Conservation (phyloP, 805 yeast genomes). For the Candida coquimbonensis region DNA sequence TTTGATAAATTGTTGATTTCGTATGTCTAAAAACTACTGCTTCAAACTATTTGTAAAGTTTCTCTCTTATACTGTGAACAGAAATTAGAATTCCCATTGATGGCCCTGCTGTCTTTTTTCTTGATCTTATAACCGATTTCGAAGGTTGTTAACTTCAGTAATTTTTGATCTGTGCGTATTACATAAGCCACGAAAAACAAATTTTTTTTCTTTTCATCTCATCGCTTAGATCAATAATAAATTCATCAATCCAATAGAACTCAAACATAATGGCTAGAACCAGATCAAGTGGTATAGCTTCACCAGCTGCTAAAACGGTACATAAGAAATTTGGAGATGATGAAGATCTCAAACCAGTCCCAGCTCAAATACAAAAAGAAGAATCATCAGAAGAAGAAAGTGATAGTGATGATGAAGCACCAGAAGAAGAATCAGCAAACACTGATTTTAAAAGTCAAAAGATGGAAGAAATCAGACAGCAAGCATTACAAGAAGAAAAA, state of each 20-base stretch:
- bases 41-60: too few relatives aligned
- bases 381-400: slow-evolving; percentile 14
- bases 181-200: too few relatives aligned
- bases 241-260: not conserved
- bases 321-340: slow-evolving; percentile 19
- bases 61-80: too few relatives aligned
- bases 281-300: not conserved
- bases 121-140: too few relatives aligned
- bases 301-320: not conserved
- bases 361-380: slow-evolving; percentile 9
- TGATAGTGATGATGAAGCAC: slow-evolving; percentile 37
- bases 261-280: not conserved
- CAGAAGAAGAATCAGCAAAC: slow-evolving; percentile 39
- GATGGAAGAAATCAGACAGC: slow-evolving; percentile 22
- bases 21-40: too few relatives aligned
- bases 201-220: slow-evolving; percentile 4
- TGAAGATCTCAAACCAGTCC: slow-evolving; percentile 14
- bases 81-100: too few relatives aligned
- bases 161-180: too few relatives aligned
- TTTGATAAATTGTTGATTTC: not conserved
- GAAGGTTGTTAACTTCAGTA: too few relatives aligned
- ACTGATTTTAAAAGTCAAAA: slow-evolving; percentile 18
- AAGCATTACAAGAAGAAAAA: slow-evolving; percentile 20
- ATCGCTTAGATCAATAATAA: slow-evolving; percentile 2
- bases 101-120: too few relatives aligned